Evolutionary conservation across 805 yeast genomes (phyloP), one percentile per base, ranked within the genome.

Genomic region (Hanseniaspora meyeri): DNA sequence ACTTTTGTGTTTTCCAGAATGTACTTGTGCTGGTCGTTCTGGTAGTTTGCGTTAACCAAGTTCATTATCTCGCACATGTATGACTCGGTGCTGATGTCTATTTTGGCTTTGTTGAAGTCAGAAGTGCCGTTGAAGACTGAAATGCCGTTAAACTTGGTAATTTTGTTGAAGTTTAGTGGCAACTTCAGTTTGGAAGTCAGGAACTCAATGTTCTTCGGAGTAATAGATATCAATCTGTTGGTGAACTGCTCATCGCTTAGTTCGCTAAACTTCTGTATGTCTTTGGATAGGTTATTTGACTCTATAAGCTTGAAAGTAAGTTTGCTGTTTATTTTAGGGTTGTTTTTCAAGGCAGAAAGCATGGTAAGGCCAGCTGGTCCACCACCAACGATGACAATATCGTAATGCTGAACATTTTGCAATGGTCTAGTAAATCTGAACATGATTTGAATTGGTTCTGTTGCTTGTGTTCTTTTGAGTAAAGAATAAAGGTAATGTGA

Each of bases 281-380:
- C 51, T 16, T 46, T 38, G 9, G 48, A 43, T 38, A 91, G 66
- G 59, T 79, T 77, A 49, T 79, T 77, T 1, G 85, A 88, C 68
- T 93, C 98, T 29, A 93, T 76, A 51, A 93, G 70, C 0, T 82
- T 78, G 50, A 91, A 77, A 48, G 75, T 74, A 46, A 88, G 75
- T 34, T 46, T 34, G 51, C 78, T 72, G 32, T 70, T 72, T 4
- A 95, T 78, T 20, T 74, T 66, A 2, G 48, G 34, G 37, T 39
- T 53, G 16, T 42, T 34, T 27, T 46, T 53, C n/a, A 53, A 24
- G 1, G 95, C 95, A 0, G 95, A 78, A 5, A 93, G 82, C 39
- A 93, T 71, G 1, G 96, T 83, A 57, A 93, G 71, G 0, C 98
- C 98, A 0, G 97, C 97, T 1, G 97, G 96, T 0, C 98, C 98